Evolutionary conservation across 441 rosid genomes (phyloP), one percentile per base, ranked within the genome.

Genomic region (Pelargonium australe): DNA sequence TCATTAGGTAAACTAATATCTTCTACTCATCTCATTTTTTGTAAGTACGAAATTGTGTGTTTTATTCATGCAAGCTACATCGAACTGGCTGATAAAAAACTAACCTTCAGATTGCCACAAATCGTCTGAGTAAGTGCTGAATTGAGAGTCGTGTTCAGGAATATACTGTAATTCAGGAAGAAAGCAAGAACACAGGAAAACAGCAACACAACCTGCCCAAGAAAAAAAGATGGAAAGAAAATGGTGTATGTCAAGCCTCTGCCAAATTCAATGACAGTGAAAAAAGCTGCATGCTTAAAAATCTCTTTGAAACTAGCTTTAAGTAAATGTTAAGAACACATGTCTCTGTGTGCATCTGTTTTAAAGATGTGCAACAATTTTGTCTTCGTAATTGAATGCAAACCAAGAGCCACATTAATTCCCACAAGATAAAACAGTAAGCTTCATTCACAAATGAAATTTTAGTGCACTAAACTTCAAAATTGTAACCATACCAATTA

Each of bases 71-170:
- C 31, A 2, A 25, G 31, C 2, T 25, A 25, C 31, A 25, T 1
- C 3, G 31, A 25, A 25, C 2, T 25, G 31, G 19, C 58, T n/a
- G 6, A 1, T 0, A 23, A 23, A 19, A 60, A 67, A 57, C 73
- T 77, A 20, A 92, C 99, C 99, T 95, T 95, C 78, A 95, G 75
- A 79, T 92, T 95, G 66, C 99, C 99, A 64, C 98, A 93, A 64
- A 93, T 88, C 64, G 97, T 93, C 78, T 93, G 98, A 0, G 95
- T 91, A 49, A 93, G 78, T 4, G 97, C 98, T 63, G 98, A 95
- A 82, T 95, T 95, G 67, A 95, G 95, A 78, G 97, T 90, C 45
- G 99, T 95, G 80, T 95, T 95, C 41, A 92, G 87, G 84, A 95
- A 95, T 62, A 95, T 87, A 74, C 96, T 79, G 81, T 95, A 95